phyloP scores from a whole-genome alignment of 2,329 filamentous ascomycete genomes.

The Fonsecaea nubica region DNA sequence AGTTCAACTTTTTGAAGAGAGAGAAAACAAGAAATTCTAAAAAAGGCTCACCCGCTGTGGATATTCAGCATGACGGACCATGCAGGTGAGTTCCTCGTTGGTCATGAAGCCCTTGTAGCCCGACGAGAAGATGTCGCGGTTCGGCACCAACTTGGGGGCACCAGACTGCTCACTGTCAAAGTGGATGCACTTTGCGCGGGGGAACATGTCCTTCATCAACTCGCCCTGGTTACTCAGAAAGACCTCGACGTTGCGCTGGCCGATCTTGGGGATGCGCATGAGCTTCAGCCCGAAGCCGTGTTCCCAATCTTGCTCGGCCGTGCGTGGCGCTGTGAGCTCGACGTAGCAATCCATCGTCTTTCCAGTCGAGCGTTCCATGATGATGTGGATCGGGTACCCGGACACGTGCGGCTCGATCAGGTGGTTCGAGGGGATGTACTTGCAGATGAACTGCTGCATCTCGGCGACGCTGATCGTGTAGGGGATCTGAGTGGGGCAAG shows the following conservation, averaged over 20 bases:
- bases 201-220: slow-evolving; percentile 60
- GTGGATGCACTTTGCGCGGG: slow-evolving; percentile 57
- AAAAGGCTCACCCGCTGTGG: slow-evolving; percentile 55
- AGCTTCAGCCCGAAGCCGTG: slow-evolving; percentile 47
- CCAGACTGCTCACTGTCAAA: slow-evolving; percentile 49
- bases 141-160: slow-evolving; percentile 45
- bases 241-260: slow-evolving; percentile 56
- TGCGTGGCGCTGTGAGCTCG: slow-evolving; percentile 50
- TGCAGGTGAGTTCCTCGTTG: slow-evolving; percentile 56
- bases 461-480: slow-evolving; percentile 59
- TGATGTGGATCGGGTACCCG: slow-evolving; percentile 61
- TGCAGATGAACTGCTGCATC: slow-evolving; percentile 56
- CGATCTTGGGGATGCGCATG: slow-evolving; percentile 52
- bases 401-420: slow-evolving; percentile 32
- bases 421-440: slow-evolving; percentile 47
- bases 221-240: slow-evolving; percentile 55
- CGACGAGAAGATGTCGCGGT: slow-evolving; percentile 53
- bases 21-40: background rate
- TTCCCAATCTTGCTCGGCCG: slow-evolving; percentile 50
- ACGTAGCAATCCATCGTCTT: slow-evolving; percentile 63
- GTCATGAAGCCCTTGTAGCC: slow-evolving; percentile 61
- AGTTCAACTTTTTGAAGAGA: background rate
- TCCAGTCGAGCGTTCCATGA: slow-evolving; percentile 64
- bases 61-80: slow-evolving; percentile 56
- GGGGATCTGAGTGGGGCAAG: slow-evolving; percentile 49